These are phyloP conservation scores for Jamesozyma gamospora DNA, from an alignment of 805 yeast species.

Conservation along the genomic window DNA sequence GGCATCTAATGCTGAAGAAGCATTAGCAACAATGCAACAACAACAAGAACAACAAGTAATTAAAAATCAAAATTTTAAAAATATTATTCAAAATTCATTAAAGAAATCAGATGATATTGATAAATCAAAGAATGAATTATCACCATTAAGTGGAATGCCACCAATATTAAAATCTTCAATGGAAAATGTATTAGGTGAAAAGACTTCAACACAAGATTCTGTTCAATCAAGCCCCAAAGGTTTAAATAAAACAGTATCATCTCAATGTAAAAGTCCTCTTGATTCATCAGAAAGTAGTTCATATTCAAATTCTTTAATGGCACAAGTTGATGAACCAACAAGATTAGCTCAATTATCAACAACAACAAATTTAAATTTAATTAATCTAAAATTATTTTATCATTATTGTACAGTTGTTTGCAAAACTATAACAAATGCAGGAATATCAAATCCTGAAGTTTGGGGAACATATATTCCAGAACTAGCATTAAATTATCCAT, in stretches of 20 bases:
- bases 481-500: conserved; percentile 79
- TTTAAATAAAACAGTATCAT: neutral
- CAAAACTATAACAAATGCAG: conserved; percentile 81
- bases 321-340: neutral
- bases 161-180: conserved; percentile 3
- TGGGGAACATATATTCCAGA: conserved; percentile 86
- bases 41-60: conserved; percentile 17
- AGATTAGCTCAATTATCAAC: conserved; percentile 6
- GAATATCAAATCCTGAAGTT: conserved; percentile 67
- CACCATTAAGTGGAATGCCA: conserved; percentile 1
- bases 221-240: conserved; percentile 4
- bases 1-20: conserved; percentile 23
- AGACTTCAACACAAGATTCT: conserved; percentile 1
- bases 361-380: conserved; percentile 44
- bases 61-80: conserved; percentile 4
- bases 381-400: conserved; percentile 74
- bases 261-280: conserved; percentile 1
- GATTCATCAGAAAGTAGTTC: conserved; percentile 1
- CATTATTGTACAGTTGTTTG: conserved; percentile 82
- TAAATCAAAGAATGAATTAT: neutral
- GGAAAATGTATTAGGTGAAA: neutral
- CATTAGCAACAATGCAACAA: conserved; percentile 26
- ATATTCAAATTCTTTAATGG: neutral
- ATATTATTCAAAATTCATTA: neutral
- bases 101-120: neutral